Evolutionary conservation across 2,329 filamentous ascomycete genomes (phyloP), one percentile per base, ranked within the genome.

Genomic region (Fulvia fulva): DNA sequence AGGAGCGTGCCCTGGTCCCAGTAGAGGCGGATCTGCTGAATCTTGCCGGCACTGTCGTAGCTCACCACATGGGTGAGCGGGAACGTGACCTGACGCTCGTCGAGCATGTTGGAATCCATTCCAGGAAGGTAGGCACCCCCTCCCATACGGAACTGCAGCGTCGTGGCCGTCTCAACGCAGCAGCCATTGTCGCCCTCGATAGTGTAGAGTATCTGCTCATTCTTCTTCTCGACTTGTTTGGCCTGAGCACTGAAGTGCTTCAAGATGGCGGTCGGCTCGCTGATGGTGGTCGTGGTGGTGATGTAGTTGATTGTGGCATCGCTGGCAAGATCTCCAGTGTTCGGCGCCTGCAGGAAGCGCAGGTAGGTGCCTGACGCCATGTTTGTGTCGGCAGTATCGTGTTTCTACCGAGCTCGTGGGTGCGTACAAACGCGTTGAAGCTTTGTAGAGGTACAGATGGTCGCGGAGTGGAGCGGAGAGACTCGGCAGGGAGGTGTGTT

Each of bases 1-100:
- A 99, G 83, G 43, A 99, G 83, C 55, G 91, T 88, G 61, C 87
- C 92, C 75, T 99, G 94, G 73, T 99, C 94, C 94, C 94, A 99
- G 73, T 88, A 90, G 66, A 93, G 85, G 67, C 93, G 89, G 64
- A 97, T 89, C 74, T 94, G 90, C 59, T 83, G 75, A 71, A 99
- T 97, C 77, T 90, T 91, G 73, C 86, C 84, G 49, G 87, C 76
- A 64, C 75, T 72, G 74, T 95, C 84, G 75, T 97, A 96, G 58
- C 85, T 84, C 65, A 99, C 92, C 64, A 97, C 87, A 78, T 99
- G 94, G 68, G 97, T 92, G 77, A 96, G 85, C 51, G 90, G 85
- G 65, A 97, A 81, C 53, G 84, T 85, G 61, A 91, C 91, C 56
- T 84, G 84, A 69, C 87, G 87, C 75, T 96, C 91, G 57, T 89